These are phyloP conservation scores for Gremmenia infestans DNA, from an alignment of 2,329 filamentous ascomycete species.

Conservation along the genomic window DNA sequence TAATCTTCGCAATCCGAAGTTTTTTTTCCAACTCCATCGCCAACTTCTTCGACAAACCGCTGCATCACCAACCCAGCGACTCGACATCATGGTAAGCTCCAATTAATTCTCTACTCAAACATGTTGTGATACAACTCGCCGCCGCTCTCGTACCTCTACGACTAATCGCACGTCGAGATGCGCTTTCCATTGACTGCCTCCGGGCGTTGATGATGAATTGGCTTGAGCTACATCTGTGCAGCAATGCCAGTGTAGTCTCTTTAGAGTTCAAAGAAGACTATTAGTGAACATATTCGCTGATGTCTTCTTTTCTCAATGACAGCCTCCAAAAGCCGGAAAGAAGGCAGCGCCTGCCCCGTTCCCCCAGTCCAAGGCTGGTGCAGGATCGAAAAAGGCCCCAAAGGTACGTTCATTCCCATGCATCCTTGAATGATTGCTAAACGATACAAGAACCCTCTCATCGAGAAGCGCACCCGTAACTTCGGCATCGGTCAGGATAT, in stretches of 20 bases:
- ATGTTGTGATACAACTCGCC: slow-evolving; percentile 30
- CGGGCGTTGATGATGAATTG: slow-evolving; percentile 51
- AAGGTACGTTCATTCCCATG: slow-evolving; percentile 67
- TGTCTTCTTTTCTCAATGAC: slow-evolving; percentile 99
- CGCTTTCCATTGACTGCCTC: slow-evolving; percentile 28
- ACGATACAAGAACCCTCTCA: slow-evolving; percentile 79
- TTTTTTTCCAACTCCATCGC: slow-evolving; percentile 31
- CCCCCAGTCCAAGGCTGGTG: slow-evolving; percentile 84
- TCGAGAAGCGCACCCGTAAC: slow-evolving; percentile 98
- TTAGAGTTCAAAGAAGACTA: slow-evolving; percentile 89
- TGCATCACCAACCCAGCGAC: slow-evolving; percentile 41
- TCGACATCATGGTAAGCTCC: slow-evolving; percentile 58
- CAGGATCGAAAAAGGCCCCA: slow-evolving; percentile 80
- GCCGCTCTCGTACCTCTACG: slow-evolving; percentile 35
- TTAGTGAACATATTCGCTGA: slow-evolving; percentile 81
- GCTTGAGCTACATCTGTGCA: slow-evolving; percentile 52
- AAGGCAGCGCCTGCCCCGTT: slow-evolving; percentile 97
- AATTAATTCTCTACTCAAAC: slow-evolving; percentile 28
- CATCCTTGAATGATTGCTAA: slow-evolving; percentile 16
- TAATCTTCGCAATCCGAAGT: slow-evolving; percentile 20
- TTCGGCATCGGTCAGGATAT: slow-evolving; percentile 99
- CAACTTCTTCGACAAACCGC: slow-evolving; percentile 17
- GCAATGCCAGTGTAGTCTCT: slow-evolving; percentile 52
- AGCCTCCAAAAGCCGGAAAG: slow-evolving; percentile 98
- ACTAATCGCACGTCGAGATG: slow-evolving; percentile 35